Evolutionary conservation across 139 green algal genomes (phyloP), one percentile per base, ranked within the genome.

Genomic region (Tetradesmus obliquus): DNA sequence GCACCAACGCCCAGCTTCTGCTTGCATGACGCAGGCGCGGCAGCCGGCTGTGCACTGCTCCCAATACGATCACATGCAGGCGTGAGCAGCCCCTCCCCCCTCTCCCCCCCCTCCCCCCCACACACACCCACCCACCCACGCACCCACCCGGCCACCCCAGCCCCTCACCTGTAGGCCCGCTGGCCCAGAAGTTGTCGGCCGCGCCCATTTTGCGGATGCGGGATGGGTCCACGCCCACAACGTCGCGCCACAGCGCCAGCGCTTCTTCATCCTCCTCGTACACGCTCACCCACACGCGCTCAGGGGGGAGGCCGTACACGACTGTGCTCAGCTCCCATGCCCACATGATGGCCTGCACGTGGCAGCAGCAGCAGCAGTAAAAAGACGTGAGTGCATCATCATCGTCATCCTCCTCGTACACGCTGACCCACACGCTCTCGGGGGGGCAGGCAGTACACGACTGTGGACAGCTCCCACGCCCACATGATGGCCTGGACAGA

Each of bases 131-230:
- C n/a, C n/a, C n/a, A n/a, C n/a, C n/a, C n/a, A n/a, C n/a, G n/a
- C n/a, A n/a, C n/a, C n/a, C n/a, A n/a, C n/a, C n/a, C n/a, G n/a
- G n/a, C n/a, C n/a, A n/a, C n/a, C n/a, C n/a, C n/a, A n/a, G n/a
- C n/a, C n/a, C n/a, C n/a, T 84, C 88, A 94, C 95, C 95, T 92
- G 96, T 98, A 82, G 97, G 90, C 6, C 97, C 97, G 32, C 93
- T 95, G 57, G 97, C 94, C 98, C 98, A 99, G 93, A 99, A 99
- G 95, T 99, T 99, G 95, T 99, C 97, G 0, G 94, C 95, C 3
- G 94, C 97, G 7, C 95, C 97, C 95, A 99, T 97, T 19, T 96
- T 93, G 91, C 96, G 93, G 87, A 99, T 98, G 57, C 96, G 94
- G 81, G 95, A 90, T 12, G 93, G 81, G 2, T 96, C 87, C 88